These are phyloP conservation scores for Hyphopichia khmerensis DNA, from an alignment of 1,139 yeast species.

Conservation along the genomic window DNA sequence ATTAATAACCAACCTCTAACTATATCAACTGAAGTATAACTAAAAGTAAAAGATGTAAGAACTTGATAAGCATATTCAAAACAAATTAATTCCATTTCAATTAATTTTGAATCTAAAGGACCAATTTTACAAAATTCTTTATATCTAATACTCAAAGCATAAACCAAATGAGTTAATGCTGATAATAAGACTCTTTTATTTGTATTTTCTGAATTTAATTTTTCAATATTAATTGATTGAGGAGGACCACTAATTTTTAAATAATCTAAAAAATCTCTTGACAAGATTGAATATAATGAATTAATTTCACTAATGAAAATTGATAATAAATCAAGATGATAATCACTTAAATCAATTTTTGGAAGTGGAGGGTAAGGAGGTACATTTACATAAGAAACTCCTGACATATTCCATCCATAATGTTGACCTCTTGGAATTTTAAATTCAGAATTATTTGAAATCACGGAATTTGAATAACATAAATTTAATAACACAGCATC, in stretches of 20 bases:
- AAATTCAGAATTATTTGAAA: not conserved
- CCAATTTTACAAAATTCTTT: not conserved
- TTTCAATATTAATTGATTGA: not conserved
- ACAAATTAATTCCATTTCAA: not conserved
- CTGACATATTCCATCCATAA: slow-evolving; percentile 1
- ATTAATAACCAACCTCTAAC: not conserved
- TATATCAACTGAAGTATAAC: not conserved
- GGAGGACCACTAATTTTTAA: not conserved
- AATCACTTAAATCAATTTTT: not conserved
- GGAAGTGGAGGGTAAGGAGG: not conserved
- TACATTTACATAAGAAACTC: not conserved
- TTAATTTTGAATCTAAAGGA: not conserved
- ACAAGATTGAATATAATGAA: not conserved
- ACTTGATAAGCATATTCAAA: not conserved
- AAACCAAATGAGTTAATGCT: not conserved
- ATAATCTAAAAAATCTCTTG: not conserved
- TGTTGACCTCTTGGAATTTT: not conserved
- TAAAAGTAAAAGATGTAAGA: not conserved
- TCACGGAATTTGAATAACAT: not conserved
- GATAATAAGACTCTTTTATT: not conserved
- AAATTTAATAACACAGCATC: not conserved
- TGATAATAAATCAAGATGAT: not conserved
- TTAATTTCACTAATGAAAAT: not conserved
- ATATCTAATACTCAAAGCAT: not conserved
- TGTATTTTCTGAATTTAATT: not conserved